Evolutionary conservation across 352 stramenopile species (phyloP).

Genomic region (Phytopythium chamaehyphon): DNA sequence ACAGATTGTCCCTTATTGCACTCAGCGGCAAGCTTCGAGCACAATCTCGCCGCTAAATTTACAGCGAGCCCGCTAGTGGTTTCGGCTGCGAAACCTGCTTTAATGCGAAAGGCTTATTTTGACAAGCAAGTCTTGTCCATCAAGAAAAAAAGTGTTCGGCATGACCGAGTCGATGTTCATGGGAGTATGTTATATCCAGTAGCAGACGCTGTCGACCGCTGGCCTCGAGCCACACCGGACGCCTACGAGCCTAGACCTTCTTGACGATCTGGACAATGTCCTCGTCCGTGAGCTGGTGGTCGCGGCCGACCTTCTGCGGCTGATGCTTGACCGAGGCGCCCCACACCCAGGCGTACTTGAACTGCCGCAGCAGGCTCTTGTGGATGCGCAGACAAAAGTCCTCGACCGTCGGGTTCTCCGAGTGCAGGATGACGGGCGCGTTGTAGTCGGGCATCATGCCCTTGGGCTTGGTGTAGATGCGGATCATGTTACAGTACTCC

Average conservation of each 20-base stretch:
- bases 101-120: too few relatives aligned
- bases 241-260: constrained; percentile 64
- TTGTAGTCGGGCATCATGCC: constrained; percentile 95
- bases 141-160: too few relatives aligned
- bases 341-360: constrained; percentile 98
- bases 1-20: too few relatives aligned
- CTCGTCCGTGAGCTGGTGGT: constrained; percentile 97
- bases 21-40: too few relatives aligned
- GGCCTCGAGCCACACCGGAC: too few relatives aligned
- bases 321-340: constrained; percentile 97
- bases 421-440: constrained; percentile 97
- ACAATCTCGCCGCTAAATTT: too few relatives aligned
- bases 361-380: constrained; percentile 85
- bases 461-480: constrained; percentile 98
- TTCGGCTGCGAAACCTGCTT: too few relatives aligned
- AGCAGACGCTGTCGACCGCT: too few relatives aligned
- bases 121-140: too few relatives aligned
- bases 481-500: constrained; percentile 98
- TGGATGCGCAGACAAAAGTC: constrained; percentile 95
- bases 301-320: constrained; percentile 97
- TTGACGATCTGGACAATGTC: constrained; percentile 99
- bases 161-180: too few relatives aligned
- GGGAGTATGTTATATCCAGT: too few relatives aligned
- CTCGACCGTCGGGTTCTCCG: constrained; percentile 94
- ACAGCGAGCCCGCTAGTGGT: too few relatives aligned